phyloP scores from a whole-genome alignment of 2,329 filamentous ascomycete genomes.

The Fusarium nurragi region DNA sequence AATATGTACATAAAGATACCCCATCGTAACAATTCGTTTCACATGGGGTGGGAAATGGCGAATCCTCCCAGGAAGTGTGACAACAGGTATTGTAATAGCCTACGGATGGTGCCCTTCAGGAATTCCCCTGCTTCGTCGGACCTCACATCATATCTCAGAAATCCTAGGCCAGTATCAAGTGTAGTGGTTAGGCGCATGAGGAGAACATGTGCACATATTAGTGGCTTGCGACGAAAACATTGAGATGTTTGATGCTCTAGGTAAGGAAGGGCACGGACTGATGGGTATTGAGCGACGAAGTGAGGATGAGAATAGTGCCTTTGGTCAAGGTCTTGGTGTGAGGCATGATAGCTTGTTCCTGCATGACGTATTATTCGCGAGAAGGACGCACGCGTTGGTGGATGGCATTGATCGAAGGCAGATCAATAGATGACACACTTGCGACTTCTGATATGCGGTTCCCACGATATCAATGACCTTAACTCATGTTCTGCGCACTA shows the following conservation, averaged over 20 bases:
- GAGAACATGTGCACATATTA: background rate
- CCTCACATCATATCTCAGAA: background rate
- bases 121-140: background rate
- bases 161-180: background rate
- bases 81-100: background rate
- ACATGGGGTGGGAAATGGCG: background rate
- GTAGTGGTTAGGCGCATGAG: background rate
- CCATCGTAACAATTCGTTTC: background rate
- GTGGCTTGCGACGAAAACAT: background rate
- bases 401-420: background rate
- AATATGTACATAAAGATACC: background rate
- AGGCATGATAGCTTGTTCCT: background rate
- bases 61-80: background rate
- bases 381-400: constrained; percentile 1
- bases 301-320: background rate
- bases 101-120: background rate
- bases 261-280: background rate
- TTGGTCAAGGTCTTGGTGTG: background rate
- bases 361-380: background rate
- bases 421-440: background rate
- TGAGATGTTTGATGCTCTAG: background rate
- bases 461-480: background rate
- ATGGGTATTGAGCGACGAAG: background rate
- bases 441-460: background rate
- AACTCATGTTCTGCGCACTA: background rate